These are phyloP conservation scores for Neonectria faginata DNA, from an alignment of 2,329 filamentous ascomycete genomes.

Conservation along the genomic window DNA sequence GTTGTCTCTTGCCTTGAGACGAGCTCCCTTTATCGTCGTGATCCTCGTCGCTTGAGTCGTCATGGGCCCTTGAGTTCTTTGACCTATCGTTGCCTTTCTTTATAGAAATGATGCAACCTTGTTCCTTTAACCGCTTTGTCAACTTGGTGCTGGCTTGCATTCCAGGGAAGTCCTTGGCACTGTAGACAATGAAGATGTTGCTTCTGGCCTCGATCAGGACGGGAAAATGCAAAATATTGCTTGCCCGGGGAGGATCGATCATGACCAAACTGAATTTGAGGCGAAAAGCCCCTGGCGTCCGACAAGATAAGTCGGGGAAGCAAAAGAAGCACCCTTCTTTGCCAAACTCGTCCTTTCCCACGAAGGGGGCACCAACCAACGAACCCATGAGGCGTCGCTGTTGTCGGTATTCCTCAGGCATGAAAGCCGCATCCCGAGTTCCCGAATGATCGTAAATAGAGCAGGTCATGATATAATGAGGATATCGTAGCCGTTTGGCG, in stretches of 20 bases:
- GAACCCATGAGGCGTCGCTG: conserved; percentile 85
- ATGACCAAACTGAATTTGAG: conserved; percentile 80
- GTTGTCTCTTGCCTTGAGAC: conserved; percentile 40
- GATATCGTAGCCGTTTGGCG: conserved; percentile 64
- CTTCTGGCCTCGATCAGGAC: conserved; percentile 68
- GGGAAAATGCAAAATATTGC: conserved; percentile 58
- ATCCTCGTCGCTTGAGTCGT: conserved; percentile 60
- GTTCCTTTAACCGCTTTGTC: conserved; percentile 79
- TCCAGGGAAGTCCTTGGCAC: conserved; percentile 86
- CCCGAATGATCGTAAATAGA: conserved; percentile 79
- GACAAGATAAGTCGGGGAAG: conserved; percentile 84
- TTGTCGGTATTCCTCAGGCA: conserved; percentile 77
- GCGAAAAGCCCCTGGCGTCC: conserved; percentile 80
- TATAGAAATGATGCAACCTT: conserved; percentile 86
- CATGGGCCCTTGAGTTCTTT: conserved; percentile 50
- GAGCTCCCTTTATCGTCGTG: conserved; percentile 48
- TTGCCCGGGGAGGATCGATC: conserved; percentile 71
- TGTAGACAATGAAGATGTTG: conserved; percentile 82
- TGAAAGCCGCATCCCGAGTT: conserved; percentile 74
- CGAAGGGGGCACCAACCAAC: conserved; percentile 80
- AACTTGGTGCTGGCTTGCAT: conserved; percentile 83
- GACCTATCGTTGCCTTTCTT: conserved; percentile 84
- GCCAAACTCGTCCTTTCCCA: conserved; percentile 78
- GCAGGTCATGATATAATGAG: conserved; percentile 79
- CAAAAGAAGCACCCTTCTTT: conserved; percentile 86